Conservation (phyloP, 179 eudicot species). For the Gypsophila paniculata region DNA sequence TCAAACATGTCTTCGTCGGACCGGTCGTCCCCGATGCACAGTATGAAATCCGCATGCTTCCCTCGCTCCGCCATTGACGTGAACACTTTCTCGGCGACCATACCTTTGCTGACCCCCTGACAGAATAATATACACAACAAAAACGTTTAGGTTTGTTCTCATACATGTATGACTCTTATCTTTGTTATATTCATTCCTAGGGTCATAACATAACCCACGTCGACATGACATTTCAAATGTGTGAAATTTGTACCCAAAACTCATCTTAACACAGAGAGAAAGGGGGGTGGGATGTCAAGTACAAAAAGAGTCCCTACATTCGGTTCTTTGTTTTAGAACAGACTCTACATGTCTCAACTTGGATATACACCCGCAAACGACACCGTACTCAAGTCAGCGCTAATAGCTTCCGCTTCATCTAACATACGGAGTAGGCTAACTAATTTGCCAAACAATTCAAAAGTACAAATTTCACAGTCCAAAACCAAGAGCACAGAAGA, state of each 20-base stretch:
- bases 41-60: constrained; percentile 68
- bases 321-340: no score
- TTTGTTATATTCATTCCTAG: no score
- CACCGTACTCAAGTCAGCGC: no score
- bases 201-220: no score
- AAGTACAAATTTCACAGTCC: not conserved
- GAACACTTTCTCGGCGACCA: constrained; percentile 68
- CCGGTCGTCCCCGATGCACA: constrained; percentile 82
- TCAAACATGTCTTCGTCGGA: constrained; percentile 96
- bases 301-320: no score
- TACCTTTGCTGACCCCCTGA: constrained; percentile 75
- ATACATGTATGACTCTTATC: constrained; percentile 1
- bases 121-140: not conserved
- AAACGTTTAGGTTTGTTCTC: not conserved
- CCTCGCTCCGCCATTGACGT: constrained; percentile 59
- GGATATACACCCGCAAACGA: no score
- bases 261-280: no score
- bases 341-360: no score
- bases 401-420: not conserved
- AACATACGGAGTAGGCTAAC: not conserved
- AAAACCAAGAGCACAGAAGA: not conserved
- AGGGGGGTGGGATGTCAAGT: no score
- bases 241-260: no score
- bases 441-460: not conserved
- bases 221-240: no score